Conservation (phyloP, 148 eudicot species). For the Vaccinium macrocarpon region DNA sequence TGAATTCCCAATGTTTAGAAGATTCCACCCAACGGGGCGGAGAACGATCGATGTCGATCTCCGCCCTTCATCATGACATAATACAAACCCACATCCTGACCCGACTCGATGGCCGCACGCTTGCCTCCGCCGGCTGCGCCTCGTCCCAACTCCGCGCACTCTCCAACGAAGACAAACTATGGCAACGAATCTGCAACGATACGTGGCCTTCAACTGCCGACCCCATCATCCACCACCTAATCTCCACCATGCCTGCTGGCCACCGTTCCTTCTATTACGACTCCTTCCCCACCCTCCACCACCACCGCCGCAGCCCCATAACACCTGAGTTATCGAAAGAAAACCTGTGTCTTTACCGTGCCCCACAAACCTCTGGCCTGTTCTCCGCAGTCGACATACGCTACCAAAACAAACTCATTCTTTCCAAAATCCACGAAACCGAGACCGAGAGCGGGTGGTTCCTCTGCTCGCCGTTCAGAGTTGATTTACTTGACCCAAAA, state of each 20-base stretch:
- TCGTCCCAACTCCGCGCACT: slow-evolving; percentile 32
- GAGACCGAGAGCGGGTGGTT: slow-evolving; percentile 45
- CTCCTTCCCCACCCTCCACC: slow-evolving; percentile 35
- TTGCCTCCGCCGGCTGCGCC: slow-evolving; percentile 35
- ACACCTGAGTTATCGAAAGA: not conserved
- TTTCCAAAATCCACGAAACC: slow-evolving; percentile 34
- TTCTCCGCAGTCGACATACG: slow-evolving; percentile 51
- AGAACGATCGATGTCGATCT: slow-evolving; percentile 6
- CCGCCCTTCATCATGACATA: slow-evolving; percentile 42
- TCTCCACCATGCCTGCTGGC: slow-evolving; percentile 32
- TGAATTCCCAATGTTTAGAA: not conserved
- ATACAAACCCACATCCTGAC: slow-evolving; percentile 34
- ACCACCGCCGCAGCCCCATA: not conserved
- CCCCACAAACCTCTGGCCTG: not conserved
- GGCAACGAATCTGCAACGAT: slow-evolving; percentile 39
- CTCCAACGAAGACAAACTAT: slow-evolving; percentile 32
- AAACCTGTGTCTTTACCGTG: not conserved
- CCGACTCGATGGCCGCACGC: slow-evolving; percentile 47
- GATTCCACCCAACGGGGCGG: not conserved
- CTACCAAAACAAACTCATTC: slow-evolving; percentile 32
- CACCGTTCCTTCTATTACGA: slow-evolving; percentile 51
- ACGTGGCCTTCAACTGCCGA: slow-evolving; percentile 53
- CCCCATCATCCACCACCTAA: slow-evolving; percentile 22
- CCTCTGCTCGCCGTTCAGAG: slow-evolving; percentile 36
- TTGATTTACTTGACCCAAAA: slow-evolving; percentile 44